Evolutionary conservation across 768 basidiomycete genomes (phyloP).

Genomic region (Dentipellis fragilis): DNA sequence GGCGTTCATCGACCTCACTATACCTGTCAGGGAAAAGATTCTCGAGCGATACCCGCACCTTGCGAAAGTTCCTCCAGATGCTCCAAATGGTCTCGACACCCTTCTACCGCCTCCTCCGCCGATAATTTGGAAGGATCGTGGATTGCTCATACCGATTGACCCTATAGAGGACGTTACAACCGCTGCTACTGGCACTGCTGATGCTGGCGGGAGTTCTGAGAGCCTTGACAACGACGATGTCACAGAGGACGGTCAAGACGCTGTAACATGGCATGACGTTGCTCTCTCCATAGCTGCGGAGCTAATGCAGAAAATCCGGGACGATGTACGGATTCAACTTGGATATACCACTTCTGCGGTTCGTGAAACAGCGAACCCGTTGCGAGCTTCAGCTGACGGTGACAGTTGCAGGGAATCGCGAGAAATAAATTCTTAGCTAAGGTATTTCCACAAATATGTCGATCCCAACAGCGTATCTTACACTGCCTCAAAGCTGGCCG

Average conservation of each 20-base stretch:
- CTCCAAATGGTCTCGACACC: conserved; percentile 63
- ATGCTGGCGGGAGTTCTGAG: not conserved
- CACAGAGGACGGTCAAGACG: conserved; percentile 19
- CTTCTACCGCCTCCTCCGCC: conserved; percentile 63
- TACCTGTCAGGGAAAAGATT: conserved; percentile 65
- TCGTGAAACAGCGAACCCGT: conserved; percentile 18
- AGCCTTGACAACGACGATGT: not conserved
- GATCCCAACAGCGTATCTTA: not conserved
- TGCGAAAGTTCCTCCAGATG: conserved; percentile 53
- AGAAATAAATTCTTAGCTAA: conserved; percentile 95
- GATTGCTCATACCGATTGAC: conserved; percentile 53
- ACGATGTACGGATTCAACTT: conserved; percentile 54
- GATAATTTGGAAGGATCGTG: conserved; percentile 48
- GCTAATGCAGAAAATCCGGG: conserved; percentile 67
- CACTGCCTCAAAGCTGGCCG: conserved; percentile 49
- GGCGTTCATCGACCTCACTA: conserved; percentile 88
- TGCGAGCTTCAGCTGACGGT: not conserved
- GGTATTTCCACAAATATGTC: conserved; percentile 27
- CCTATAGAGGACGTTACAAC: conserved; percentile 16
- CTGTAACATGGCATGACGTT: conserved; percentile 81
- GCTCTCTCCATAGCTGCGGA: conserved; percentile 84
- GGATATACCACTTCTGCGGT: conserved; percentile 95
- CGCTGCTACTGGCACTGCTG: not conserved
- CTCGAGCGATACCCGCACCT: conserved; percentile 73
- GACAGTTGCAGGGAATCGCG: conserved; percentile 58